Evolutionary conservation across 2,329 filamentous ascomycete species (phyloP).

Genomic region (Colletotrichum sp.): DNA sequence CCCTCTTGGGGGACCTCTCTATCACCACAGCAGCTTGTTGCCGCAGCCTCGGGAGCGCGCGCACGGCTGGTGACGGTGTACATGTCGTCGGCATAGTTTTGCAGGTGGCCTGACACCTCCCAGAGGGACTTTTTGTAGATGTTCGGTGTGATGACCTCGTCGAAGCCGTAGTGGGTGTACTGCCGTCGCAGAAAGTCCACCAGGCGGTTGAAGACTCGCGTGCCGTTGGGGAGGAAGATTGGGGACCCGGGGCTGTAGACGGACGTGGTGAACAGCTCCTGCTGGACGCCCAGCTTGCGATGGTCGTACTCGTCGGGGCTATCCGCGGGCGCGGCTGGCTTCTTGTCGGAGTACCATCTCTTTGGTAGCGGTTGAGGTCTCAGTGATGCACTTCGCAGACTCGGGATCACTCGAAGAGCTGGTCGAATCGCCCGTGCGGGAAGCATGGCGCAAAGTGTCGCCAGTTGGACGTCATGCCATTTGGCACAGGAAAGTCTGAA

Average conservation of each 20-base stretch:
- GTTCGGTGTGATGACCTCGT: conserved; percentile 87
- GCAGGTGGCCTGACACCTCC: conserved; percentile 85
- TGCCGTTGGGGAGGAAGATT: conserved; percentile 82
- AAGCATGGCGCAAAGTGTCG: conserved; percentile 28
- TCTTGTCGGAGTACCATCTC: conserved; percentile 16
- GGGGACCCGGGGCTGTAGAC: conserved; percentile 85
- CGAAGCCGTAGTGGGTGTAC: conserved; percentile 84
- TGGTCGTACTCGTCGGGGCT: conserved; percentile 49
- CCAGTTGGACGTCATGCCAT: conserved; percentile 11
- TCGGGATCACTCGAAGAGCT: conserved; percentile 13
- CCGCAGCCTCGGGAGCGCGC: conserved; percentile 24
- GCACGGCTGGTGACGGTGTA: conserved; percentile 73
- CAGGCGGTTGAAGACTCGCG: conserved; percentile 83
- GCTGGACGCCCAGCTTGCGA: conserved; percentile 64
- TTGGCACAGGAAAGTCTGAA: background rate
- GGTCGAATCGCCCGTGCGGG: conserved; percentile 24
- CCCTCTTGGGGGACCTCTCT: conserved; percentile 16
- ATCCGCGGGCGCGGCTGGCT: background rate
- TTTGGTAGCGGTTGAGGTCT: background rate
- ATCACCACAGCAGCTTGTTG: conserved; percentile 35
- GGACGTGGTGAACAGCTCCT: conserved; percentile 81
- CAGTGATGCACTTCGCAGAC: background rate
- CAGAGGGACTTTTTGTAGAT: conserved; percentile 91
- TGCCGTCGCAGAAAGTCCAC: conserved; percentile 83
- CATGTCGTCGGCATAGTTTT: conserved; percentile 93